These are phyloP conservation scores for Penicillium carneum DNA, from an alignment of 2,329 filamentous ascomycete species.

Conservation along the genomic window DNA sequence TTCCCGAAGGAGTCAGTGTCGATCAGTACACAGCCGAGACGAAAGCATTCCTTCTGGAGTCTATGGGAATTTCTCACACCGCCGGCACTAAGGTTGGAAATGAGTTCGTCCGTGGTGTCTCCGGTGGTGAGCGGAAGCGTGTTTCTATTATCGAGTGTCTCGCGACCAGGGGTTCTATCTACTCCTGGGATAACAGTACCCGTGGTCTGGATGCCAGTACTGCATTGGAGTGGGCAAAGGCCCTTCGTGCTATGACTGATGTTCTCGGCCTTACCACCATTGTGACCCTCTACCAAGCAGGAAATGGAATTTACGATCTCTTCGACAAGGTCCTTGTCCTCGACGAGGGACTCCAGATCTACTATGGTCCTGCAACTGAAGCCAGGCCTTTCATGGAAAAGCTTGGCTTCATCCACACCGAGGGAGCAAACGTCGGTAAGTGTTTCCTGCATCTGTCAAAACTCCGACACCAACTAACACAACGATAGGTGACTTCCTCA, in stretches of 20 bases:
- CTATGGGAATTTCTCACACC: constrained; percentile 19
- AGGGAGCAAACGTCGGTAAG: constrained; percentile 61
- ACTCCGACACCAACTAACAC: neutral
- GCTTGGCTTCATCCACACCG: constrained; percentile 67
- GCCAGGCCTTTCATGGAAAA: constrained; percentile 70
- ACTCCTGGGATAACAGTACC: constrained; percentile 23
- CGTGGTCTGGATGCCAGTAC: constrained; percentile 21
- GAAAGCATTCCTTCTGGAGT: constrained; percentile 26
- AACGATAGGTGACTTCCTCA: constrained; percentile 67
- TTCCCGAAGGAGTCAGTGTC: constrained; percentile 69
- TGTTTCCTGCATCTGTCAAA: neutral
- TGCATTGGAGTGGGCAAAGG: constrained; percentile 20
- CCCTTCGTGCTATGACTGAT: constrained; percentile 22
- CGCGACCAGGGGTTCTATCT: constrained; percentile 13
- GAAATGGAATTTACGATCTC: constrained; percentile 24
- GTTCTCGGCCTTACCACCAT: constrained; percentile 18
- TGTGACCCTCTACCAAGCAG: constrained; percentile 22
- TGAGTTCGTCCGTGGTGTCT: constrained; percentile 25
- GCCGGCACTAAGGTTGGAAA: constrained; percentile 23
- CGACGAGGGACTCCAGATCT: constrained; percentile 58
- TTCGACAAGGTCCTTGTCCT: constrained; percentile 24
- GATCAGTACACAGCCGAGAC: constrained; percentile 42
- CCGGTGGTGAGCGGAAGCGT: constrained; percentile 25
- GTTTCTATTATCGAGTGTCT: constrained; percentile 25
- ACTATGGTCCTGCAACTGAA: constrained; percentile 65